Percentiles rank a stretch among this genome's conserved stretches.
These are phyloP conservation scores for Protomyces macrosporus DNA, from an alignment of 1,139 yeast species.

Conservation along the genomic window DNA sequence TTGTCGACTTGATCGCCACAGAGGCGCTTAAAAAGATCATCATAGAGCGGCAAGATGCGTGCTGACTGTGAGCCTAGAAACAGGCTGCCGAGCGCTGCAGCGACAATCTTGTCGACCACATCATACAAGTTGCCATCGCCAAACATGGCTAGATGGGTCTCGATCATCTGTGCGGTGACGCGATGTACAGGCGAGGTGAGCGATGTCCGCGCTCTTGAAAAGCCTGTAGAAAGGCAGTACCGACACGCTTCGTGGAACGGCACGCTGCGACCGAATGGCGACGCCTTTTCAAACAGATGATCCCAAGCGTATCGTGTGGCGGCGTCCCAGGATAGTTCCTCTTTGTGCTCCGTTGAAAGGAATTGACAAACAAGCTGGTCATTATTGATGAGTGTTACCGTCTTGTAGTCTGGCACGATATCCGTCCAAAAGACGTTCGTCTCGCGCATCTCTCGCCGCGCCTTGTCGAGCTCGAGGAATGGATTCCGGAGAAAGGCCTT, in stretches of 20 bases:
- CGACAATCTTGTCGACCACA: not conserved
- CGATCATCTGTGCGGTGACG: not conserved
- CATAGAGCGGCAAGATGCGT: too few relatives aligned
- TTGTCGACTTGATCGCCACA: not conserved
- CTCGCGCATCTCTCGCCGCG: not conserved
- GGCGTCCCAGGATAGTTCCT: constrained; percentile 14
- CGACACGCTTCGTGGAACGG: constrained; percentile 4
- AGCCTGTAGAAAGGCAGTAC: constrained; percentile 1
- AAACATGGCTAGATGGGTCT: not conserved
- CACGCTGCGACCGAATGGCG: constrained; percentile 1
- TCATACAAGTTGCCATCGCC: not conserved
- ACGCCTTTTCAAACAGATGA: not conserved
- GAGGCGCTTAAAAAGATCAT: not conserved
- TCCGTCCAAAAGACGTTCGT: constrained; percentile 23
- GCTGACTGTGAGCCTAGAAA: not conserved
- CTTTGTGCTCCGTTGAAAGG: constrained; percentile 7
- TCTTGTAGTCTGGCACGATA: not conserved
- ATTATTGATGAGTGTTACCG: not conserved
- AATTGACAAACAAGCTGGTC: constrained; percentile 1
- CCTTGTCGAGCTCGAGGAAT: constrained; percentile 1
- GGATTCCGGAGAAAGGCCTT: constrained; percentile 13
- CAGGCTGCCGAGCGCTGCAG: not conserved
- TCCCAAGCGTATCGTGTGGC: constrained; percentile 13
- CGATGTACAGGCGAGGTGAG: not conserved
- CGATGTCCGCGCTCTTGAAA: not conserved